These are phyloP conservation scores for Alternaria burnsii DNA, from an alignment of 2,329 filamentous ascomycete genomes.

Conservation along the genomic window DNA sequence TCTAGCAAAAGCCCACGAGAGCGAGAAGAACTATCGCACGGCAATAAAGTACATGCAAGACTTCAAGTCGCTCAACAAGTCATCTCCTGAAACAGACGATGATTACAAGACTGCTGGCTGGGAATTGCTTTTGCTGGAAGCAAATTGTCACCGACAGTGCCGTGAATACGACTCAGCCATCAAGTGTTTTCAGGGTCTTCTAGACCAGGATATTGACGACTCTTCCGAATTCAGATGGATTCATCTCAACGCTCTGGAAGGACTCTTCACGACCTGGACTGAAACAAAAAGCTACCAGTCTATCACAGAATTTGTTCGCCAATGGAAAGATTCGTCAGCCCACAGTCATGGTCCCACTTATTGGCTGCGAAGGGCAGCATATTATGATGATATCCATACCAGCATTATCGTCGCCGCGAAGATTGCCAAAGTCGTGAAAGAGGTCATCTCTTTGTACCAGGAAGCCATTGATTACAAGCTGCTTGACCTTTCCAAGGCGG, in stretches of 20 bases:
- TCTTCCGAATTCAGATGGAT: not conserved
- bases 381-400: not conserved
- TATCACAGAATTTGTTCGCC: not conserved
- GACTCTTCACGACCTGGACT: not conserved
- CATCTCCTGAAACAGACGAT: not conserved
- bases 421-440: not conserved
- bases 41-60: not conserved
- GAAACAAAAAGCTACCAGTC: not conserved
- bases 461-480: conserved; percentile 2
- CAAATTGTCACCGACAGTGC: not conserved
- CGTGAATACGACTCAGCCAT: not conserved
- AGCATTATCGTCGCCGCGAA: conserved; percentile 2
- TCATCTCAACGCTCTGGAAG: not conserved
- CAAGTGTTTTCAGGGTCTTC: not conserved
- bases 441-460: not conserved
- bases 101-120: not conserved
- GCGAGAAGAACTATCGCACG: not conserved
- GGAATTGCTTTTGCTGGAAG: not conserved
- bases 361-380: not conserved
- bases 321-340: not conserved
- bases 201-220: not conserved
- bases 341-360: not conserved
- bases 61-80: not conserved
- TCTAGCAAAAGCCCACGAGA: not conserved
- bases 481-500: not conserved